Conservation (phyloP, 345 rosid species). For the Cardamine occulta region DNA sequence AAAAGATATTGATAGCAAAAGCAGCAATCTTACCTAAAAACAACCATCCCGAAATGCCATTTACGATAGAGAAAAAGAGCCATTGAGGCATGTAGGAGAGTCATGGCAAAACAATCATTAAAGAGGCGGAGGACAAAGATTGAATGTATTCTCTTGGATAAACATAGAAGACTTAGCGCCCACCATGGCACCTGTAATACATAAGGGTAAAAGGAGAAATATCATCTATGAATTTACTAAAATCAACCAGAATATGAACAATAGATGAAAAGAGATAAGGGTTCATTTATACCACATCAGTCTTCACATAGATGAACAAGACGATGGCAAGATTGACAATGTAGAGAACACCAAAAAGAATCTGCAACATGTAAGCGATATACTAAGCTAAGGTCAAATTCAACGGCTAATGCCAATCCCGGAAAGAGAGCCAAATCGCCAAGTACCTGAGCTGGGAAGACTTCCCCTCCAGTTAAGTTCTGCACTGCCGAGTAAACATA, state of each 20-base stretch:
- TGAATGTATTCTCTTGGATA: conserved; percentile 91
- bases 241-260: neutral
- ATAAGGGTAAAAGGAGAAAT: neutral
- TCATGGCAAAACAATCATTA: conserved; percentile 92
- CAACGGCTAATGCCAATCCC: no score
- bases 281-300: conserved; percentile 64
- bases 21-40: conserved; percentile 67
- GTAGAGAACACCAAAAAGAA: conserved; percentile 80
- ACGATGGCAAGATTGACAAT: conserved; percentile 68
- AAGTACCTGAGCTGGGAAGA: conserved; percentile 79
- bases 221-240: neutral
- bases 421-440: neutral
- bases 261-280: neutral
- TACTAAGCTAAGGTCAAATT: neutral
- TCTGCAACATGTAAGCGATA: conserved; percentile 54
- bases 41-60: conserved; percentile 85
- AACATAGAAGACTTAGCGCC: conserved; percentile 79
- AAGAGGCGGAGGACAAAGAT: conserved; percentile 94
- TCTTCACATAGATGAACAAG: conserved; percentile 72
- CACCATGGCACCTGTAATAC: conserved; percentile 87
- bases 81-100: conserved; percentile 76
- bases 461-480: conserved; percentile 68
- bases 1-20: neutral
- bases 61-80: conserved; percentile 62
- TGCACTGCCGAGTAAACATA: conserved; percentile 84